A percentile compares a stretch with the other conserved stretches of the same genome.
phyloP scores from a whole-genome alignment of 2,329 filamentous ascomycete genomes.

The Didymosphaeria variabile region DNA sequence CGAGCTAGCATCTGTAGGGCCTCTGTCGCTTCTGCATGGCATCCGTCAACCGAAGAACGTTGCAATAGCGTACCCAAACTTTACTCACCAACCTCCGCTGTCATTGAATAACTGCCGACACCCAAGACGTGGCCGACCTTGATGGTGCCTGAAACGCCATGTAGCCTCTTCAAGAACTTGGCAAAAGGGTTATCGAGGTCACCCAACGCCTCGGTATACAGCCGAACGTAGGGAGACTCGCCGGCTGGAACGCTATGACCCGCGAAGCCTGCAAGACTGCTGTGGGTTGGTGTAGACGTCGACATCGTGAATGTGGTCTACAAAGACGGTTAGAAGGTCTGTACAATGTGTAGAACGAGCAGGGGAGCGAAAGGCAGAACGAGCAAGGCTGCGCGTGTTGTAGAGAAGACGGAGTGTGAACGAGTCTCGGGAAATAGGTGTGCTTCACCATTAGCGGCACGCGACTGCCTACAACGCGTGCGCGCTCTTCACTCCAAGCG shows the following conservation, averaged over 20 bases:
- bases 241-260: not conserved
- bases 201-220: not conserved
- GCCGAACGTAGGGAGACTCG: not conserved
- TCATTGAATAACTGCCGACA: not conserved
- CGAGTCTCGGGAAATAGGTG: not conserved
- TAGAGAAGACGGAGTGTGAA: not conserved
- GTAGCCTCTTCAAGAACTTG: slow-evolving; percentile 10
- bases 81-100: slow-evolving; percentile 6
- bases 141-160: slow-evolving; percentile 6
- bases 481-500: slow-evolving; percentile 5
- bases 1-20: not conserved
- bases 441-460: slow-evolving; percentile 3
- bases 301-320: not conserved
- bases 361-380: not conserved
- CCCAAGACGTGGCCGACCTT: slow-evolving; percentile 1
- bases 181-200: slow-evolving; percentile 12
- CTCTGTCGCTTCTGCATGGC: not conserved
- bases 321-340: not conserved
- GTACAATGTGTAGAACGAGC: not conserved
- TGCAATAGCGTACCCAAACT: not conserved
- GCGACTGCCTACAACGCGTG: not conserved
- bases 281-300: not conserved
- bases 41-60: not conserved
- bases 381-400: not conserved
- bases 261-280: not conserved